Evolutionary conservation across 106 monocot species (phyloP).

Genomic region (Platanthera zijinensis): DNA sequence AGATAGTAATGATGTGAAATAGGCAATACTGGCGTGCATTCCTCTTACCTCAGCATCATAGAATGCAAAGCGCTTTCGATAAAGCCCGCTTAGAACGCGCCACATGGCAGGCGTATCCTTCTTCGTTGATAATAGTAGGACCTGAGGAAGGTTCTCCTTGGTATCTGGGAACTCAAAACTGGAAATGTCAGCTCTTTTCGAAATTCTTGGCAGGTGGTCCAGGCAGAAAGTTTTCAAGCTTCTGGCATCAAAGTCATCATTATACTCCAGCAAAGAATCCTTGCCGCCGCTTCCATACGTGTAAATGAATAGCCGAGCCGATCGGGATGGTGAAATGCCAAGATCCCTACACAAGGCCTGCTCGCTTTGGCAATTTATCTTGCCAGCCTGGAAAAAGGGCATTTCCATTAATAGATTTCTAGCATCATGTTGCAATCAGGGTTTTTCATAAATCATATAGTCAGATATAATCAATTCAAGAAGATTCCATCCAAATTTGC

Average conservation of each 20-base stretch:
- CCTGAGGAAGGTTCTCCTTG: constrained; percentile 51
- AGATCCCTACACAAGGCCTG: constrained; percentile 61
- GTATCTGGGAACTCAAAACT: constrained; percentile 38
- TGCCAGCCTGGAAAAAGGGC: constrained; percentile 49
- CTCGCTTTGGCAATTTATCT: constrained; percentile 65
- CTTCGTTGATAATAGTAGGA: constrained; percentile 77
- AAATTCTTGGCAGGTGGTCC: constrained; percentile 74
- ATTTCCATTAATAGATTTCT: neutral
- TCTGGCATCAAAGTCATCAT: constrained; percentile 38
- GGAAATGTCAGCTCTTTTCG: constrained; percentile 45
- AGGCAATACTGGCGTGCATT: neutral
- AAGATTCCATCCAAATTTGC: too few relatives aligned
- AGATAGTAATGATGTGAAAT: neutral
- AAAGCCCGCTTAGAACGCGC: constrained; percentile 81
- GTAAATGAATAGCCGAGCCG: constrained; percentile 53
- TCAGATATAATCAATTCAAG: too few relatives aligned
- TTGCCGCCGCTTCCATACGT: constrained; percentile 41
- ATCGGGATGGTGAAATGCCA: constrained; percentile 34
- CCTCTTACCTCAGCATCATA: constrained; percentile 73
- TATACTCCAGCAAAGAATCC: constrained; percentile 65
- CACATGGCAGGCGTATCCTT: constrained; percentile 85
- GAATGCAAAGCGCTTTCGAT: constrained; percentile 52
- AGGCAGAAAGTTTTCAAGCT: constrained; percentile 67
- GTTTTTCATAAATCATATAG: too few relatives aligned
- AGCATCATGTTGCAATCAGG: neutral